A percentile compares a stretch with the other conserved stretches of the same genome.
These are phyloP conservation scores for Albugo laibachii DNA, from an alignment of 352 stramenopile species.

Conservation along the genomic window DNA sequence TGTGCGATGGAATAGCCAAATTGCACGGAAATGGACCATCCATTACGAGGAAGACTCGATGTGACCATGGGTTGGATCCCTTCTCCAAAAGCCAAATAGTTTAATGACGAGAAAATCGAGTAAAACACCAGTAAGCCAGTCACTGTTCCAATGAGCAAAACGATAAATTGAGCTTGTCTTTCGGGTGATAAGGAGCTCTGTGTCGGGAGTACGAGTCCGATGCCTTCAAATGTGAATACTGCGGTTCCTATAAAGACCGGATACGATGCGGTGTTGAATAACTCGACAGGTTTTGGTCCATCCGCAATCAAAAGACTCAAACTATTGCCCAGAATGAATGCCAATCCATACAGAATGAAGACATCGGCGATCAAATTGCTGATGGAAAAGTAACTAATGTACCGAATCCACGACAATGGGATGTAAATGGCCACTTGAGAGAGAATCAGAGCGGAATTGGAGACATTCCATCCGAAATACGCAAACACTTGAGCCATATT, in stretches of 20 bases:
- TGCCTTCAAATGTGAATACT: constrained; percentile 68
- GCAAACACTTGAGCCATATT: constrained; percentile 51
- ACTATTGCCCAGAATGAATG: constrained; percentile 53
- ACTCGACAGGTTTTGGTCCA: constrained; percentile 24
- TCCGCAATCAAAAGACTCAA: constrained; percentile 30
- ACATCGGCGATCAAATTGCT: constrained; percentile 69
- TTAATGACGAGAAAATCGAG: constrained; percentile 56
- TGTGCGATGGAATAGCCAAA: constrained; percentile 58
- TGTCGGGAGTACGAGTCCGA: constrained; percentile 57
- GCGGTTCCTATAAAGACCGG: constrained; percentile 60
- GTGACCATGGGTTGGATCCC: constrained; percentile 44
- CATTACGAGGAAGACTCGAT: constrained; percentile 44
- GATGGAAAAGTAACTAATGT: constrained; percentile 76
- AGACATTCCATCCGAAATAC: constrained; percentile 21
- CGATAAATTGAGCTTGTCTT: constrained; percentile 40
- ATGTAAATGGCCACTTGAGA: constrained; percentile 58
- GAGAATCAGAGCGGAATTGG: constrained; percentile 38
- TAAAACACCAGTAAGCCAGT: constrained; percentile 60
- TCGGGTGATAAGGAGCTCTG: constrained; percentile 38
- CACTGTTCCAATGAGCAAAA: constrained; percentile 35
- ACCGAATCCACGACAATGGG: constrained; percentile 63
- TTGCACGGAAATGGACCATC: constrained; percentile 57
- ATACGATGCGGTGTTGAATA: constrained; percentile 57
- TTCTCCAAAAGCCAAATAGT: constrained; percentile 60
- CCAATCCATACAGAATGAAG: constrained; percentile 66